A percentile compares a stretch with the other conserved stretches of the same genome.
Evolutionary conservation across 768 basidiomycete species (phyloP).

Genomic region (Termitomyces sp.): DNA sequence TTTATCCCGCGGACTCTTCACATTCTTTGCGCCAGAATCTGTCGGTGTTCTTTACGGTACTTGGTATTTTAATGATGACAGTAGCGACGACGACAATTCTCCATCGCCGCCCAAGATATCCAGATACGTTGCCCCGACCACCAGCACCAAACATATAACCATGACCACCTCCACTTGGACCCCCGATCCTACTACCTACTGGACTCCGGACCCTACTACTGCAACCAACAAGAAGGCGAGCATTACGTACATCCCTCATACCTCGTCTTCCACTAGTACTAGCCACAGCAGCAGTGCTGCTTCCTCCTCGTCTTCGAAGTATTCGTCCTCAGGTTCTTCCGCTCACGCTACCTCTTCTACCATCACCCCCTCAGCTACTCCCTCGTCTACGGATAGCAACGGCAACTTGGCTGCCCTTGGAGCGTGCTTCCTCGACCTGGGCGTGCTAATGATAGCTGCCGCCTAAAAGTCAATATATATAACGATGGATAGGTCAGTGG

Average conservation of each 20-base stretch:
- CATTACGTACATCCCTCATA: not conserved
- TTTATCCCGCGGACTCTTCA: slow-evolving; percentile 52
- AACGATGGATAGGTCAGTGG: slow-evolving; percentile 4
- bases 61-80: slow-evolving; percentile 36
- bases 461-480: not conserved
- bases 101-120: slow-evolving; percentile 9
- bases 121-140: slow-evolving; percentile 8
- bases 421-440: slow-evolving; percentile 9
- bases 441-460: slow-evolving; percentile 6
- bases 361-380: not conserved
- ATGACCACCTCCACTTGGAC: slow-evolving; percentile 8
- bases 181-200: slow-evolving; percentile 10
- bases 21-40: slow-evolving; percentile 35
- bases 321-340: not conserved
- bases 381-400: not conserved
- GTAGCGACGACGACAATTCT: slow-evolving; percentile 14
- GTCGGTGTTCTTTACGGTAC: slow-evolving; percentile 42
- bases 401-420: slow-evolving; percentile 7
- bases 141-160: slow-evolving; percentile 10
- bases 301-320: not conserved
- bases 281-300: slow-evolving; percentile 1
- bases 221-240: slow-evolving; percentile 2
- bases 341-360: slow-evolving; percentile 2
- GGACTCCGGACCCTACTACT: slow-evolving; percentile 12
- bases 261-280: slow-evolving; percentile 1